Conservation (phyloP, 1,139 yeast species). For the Protomyces pachydermus region DNA sequence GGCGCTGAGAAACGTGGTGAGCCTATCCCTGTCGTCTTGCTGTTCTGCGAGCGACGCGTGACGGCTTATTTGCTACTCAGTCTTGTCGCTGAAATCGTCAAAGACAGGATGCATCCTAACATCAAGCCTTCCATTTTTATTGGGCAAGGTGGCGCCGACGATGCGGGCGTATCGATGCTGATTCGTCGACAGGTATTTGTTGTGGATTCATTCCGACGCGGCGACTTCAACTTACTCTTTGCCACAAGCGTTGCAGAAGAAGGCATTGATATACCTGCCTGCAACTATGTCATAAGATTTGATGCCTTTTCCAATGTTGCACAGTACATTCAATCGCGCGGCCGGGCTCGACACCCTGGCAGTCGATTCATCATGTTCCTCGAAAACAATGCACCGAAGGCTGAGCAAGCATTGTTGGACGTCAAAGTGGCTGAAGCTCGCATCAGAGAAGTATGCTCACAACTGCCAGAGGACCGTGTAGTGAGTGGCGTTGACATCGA, state of each 20-base stretch:
- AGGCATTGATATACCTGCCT: constrained; percentile 28
- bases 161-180: constrained; percentile 25
- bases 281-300: constrained; percentile 28
- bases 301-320: constrained; percentile 25
- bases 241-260: constrained; percentile 33
- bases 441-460: constrained; percentile 13
- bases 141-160: constrained; percentile 29
- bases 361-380: constrained; percentile 2
- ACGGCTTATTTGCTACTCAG: constrained; percentile 28
- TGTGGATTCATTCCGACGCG: constrained; percentile 22
- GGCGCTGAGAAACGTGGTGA: neutral
- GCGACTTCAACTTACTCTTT: constrained; percentile 20
- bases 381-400: neutral
- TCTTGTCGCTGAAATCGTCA: neutral
- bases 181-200: constrained; percentile 24
- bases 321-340: constrained; percentile 30
- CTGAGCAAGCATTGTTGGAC: neutral
- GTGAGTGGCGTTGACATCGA: neutral
- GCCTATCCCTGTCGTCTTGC: constrained; percentile 7
- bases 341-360: constrained; percentile 26
- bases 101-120: neutral
- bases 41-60: constrained; percentile 28
- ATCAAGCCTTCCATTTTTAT: constrained; percentile 25
- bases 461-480: constrained; percentile 23
- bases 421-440: constrained; percentile 8